Evolutionary conservation across 2,329 filamentous ascomycete species (phyloP), one percentile per base, ranked within the genome.

Genomic region (Colletotrichum sp.): DNA sequence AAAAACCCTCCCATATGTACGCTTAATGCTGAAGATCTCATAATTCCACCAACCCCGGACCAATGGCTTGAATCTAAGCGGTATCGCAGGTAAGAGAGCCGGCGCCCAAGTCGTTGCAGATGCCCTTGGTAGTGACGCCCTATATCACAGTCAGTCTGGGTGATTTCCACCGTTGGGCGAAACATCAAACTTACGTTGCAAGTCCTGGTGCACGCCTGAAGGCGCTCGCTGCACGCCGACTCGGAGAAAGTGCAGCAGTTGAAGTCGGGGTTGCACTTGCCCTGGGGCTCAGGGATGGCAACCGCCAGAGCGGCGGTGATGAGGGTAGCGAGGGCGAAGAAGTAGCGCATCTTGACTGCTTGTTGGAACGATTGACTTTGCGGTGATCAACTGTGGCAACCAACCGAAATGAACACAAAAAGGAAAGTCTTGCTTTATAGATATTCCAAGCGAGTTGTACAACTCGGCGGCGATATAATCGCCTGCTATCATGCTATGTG

Each of bases 221-320:
- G 39, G 13, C 36, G 36, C 21, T 28, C 39, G n/a, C 52, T 67
- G 64, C 64, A 67, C 32, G 64, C 24, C 13, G 64, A 36, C 64
- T 67, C 64, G 9, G 39, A 52, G 26, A 15, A 55, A 12, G 64
- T 67, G 39, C 64, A 67, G 21, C 64, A 67, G 64, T 67, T 67
- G 18, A 55, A 34, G 24, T 30, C 26, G 7, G 64, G 64, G 64
- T 67, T 67, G 64, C 64, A 67, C 21, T 21, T 21, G n/a, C n/a
- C 44, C 39, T 67, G 64, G 26, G 64, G 64, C 64, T 55, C 64
- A 12, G 64, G 44, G 18, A 67, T 39, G 12, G 64, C 64, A n/a
- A 24, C 39, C 16, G 64, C 64, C 26, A 67, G 64, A 26, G 64
- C 39, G 24, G 64, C 52, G 64, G 16, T 55, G 13, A 49, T 49